A percentile compares a stretch with the other conserved stretches of the same genome.
phyloP scores from a whole-genome alignment of 1,139 yeast genomes.

The Lodderomyces orthopsilosis region DNA sequence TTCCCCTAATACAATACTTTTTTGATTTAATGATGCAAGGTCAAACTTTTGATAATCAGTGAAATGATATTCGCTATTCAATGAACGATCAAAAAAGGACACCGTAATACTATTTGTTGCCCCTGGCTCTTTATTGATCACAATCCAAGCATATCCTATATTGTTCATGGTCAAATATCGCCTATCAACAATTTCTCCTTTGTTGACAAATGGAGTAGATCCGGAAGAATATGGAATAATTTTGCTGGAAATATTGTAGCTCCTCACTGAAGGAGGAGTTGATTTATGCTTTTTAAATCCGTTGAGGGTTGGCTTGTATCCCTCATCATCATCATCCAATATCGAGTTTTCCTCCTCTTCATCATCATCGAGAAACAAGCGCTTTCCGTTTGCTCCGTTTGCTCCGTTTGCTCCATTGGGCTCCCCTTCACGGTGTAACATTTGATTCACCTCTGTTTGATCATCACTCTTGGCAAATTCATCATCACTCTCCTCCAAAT shows the following conservation, averaged over 20 bases:
- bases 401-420: slow-evolving; percentile 16
- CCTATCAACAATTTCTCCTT: slow-evolving; percentile 33
- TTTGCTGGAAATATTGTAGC: slow-evolving; percentile 1
- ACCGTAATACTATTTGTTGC: slow-evolving; percentile 65
- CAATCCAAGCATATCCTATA: slow-evolving; percentile 81
- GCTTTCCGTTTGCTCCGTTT: slow-evolving; percentile 17
- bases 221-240: slow-evolving; percentile 65
- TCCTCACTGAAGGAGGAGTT: slow-evolving; percentile 1
- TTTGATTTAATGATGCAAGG: slow-evolving; percentile 67
- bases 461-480: slow-evolving; percentile 20
- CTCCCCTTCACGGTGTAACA: not conserved
- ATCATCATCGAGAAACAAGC: slow-evolving; percentile 13
- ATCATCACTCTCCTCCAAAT: slow-evolving; percentile 21
- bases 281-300: slow-evolving; percentile 13
- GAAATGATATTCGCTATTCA: slow-evolving; percentile 84
- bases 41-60: slow-evolving; percentile 72
- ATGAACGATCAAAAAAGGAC: slow-evolving; percentile 77
- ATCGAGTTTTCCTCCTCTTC: slow-evolving; percentile 16
- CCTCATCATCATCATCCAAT: slow-evolving; percentile 25
- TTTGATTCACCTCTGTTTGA: slow-evolving; percentile 17
- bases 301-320: slow-evolving; percentile 17
- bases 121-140: slow-evolving; percentile 36
- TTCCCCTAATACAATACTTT: slow-evolving; percentile 63
- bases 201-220: slow-evolving; percentile 60
- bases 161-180: slow-evolving; percentile 81